Evolutionary conservation across 495 filamentous ascomycete species (phyloP), one percentile per base, ranked within the genome.

Genomic region (Corynascus novoguineensis): DNA sequence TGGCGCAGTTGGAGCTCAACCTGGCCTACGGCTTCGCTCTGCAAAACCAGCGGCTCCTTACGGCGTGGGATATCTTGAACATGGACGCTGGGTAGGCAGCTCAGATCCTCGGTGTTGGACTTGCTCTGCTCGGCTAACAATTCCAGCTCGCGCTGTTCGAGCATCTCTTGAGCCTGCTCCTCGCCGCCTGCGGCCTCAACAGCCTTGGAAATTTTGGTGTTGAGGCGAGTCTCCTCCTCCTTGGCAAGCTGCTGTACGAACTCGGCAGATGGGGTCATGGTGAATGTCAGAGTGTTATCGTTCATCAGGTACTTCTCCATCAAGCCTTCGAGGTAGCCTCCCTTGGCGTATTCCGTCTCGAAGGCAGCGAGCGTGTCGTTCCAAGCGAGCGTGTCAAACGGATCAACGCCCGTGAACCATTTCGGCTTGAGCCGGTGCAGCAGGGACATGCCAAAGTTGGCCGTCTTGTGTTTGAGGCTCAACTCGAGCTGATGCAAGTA

Each of bases 381-480:
- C 90, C 90, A 97, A 5, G 88, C 85, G 50, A 98, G 74, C 22
- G 88, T 83, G 56, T 93, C 83, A 70, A 98, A 91, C 10, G 93
- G 95, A 69, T 97, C 89, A 12, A 89, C 80, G 14, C 93, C 93
- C 55, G 93, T 93, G 70, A 97, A 96, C 93, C 93, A 98, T 27
- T 84, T 83, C 4, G 89, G 86, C 52, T 93, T 87, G 53, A 96
- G 77, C 44, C 90, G 80, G 61, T 96, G 87, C 76, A 97, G 87
- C 2, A 98, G 73, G 41, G 84, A 84, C 80, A 97, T 88, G 22
- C 93, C 93, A 64, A 98, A 97, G 60, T 87, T 87, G 32, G 93
- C 87, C 1, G 89, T 96, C 72, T 97, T 97, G 71, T 97, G 92
- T 65, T 96, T 95, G 24, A 97, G 73, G 10, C 83, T 78, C 32